These are phyloP conservation scores for Ciborinia camelliae DNA, from an alignment of 2,329 filamentous ascomycete species.

Conservation along the genomic window DNA sequence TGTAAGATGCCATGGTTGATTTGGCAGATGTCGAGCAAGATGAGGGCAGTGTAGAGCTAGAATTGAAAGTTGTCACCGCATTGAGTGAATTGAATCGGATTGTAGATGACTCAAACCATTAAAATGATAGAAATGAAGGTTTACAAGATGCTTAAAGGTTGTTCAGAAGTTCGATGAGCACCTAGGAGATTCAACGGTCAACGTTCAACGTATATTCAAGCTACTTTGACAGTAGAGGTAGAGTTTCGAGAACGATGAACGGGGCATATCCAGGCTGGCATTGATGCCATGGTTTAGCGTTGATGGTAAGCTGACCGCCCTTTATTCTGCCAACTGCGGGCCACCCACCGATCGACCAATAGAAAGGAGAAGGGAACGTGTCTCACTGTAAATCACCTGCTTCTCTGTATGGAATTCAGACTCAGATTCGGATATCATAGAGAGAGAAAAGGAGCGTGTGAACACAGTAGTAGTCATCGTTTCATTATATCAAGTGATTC, in stretches of 20 bases:
- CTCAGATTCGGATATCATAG: neutral
- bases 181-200: constrained; percentile 11
- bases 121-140: constrained; percentile 5
- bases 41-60: constrained; percentile 22
- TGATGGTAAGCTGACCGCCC: neutral
- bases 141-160: neutral
- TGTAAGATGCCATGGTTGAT: constrained; percentile 44
- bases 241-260: constrained; percentile 9
- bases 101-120: neutral
- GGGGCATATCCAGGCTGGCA: constrained; percentile 19
- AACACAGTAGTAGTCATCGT: too few species aligned
- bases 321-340: constrained; percentile 10
- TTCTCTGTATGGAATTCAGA: neutral
- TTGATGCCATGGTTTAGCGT: constrained; percentile 11
- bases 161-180: constrained; percentile 8
- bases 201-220: constrained; percentile 8
- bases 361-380: constrained; percentile 5
- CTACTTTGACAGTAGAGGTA: constrained; percentile 5
- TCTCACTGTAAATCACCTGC: constrained; percentile 12
- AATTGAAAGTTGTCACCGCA: constrained; percentile 33
- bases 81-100: constrained; percentile 26
- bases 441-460: neutral
- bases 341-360: constrained; percentile 3
- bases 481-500: neutral
- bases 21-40: constrained; percentile 22